A percentile compares a stretch with the other conserved stretches of the same genome.
These are phyloP conservation scores for Laburnicola sp. DNA, from an alignment of 2,329 filamentous ascomycete species.

Conservation along the genomic window DNA sequence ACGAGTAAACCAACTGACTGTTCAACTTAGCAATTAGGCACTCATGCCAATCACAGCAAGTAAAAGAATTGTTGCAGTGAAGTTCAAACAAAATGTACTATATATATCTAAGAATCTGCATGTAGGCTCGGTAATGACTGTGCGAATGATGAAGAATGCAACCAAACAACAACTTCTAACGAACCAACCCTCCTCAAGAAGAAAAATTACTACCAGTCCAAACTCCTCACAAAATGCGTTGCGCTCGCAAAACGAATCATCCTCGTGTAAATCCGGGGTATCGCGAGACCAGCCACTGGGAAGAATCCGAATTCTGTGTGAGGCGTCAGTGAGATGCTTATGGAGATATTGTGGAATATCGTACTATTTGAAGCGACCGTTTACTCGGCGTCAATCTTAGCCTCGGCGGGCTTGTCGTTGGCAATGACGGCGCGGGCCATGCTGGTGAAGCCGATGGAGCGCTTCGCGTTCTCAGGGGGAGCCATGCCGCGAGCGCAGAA, in stretches of 20 bases:
- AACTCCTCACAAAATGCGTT: not conserved
- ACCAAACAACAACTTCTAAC: too few relatives aligned
- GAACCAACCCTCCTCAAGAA: too few relatives aligned
- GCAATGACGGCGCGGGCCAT: conserved; percentile 2
- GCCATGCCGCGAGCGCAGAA: conserved; percentile 9
- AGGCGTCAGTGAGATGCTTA: not conserved
- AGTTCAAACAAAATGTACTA: not conserved
- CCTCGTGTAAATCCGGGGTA: too few relatives aligned
- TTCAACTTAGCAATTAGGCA: too few relatives aligned
- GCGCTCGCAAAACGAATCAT: not conserved
- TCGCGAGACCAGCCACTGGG: too few relatives aligned
- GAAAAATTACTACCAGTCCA: too few relatives aligned
- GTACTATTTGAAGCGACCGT: not conserved
- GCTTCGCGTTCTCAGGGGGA: conserved; percentile 6
- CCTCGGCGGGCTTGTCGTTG: not conserved
- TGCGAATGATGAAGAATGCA: not conserved
- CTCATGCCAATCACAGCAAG: not conserved
- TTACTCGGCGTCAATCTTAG: conserved; percentile 2
- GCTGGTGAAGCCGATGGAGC: conserved; percentile 5
- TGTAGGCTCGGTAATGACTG: conserved; percentile 6
- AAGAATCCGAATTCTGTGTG: too few relatives aligned
- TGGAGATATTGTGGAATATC: not conserved
- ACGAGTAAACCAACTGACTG: too few relatives aligned
- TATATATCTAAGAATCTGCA: too few relatives aligned
- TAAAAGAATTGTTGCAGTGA: not conserved